Percentiles rank a stretch among this genome's conserved stretches.
Evolutionary conservation across 139 green algal species (phyloP).

Genomic region (Volvox reticuliferus): DNA sequence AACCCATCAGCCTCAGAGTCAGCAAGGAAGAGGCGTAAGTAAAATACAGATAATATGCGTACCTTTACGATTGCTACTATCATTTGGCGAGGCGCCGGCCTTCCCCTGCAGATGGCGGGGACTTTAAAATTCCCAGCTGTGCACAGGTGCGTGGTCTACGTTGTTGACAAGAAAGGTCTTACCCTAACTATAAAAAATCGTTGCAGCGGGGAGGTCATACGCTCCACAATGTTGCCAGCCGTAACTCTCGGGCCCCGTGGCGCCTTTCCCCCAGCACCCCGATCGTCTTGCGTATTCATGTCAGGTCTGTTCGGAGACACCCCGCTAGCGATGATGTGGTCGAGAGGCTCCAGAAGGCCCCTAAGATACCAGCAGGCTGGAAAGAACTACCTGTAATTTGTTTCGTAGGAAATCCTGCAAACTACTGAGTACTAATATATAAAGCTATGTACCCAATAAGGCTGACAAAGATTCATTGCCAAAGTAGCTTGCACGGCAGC

Average conservation of each 20-base stretch:
- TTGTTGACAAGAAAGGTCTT: background rate
- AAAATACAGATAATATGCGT: background rate
- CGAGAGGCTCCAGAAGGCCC: background rate
- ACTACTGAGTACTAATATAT: background rate
- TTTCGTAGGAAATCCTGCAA: background rate
- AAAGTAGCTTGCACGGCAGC: too few relatives aligned
- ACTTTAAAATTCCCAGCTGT: conserved; percentile 16
- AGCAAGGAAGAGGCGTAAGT: background rate
- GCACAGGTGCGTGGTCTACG: background rate
- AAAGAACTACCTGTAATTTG: background rate
- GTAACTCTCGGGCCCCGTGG: background rate
- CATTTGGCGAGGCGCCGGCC: background rate
- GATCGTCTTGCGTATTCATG: conserved; percentile 5
- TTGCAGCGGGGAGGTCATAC: conserved; percentile 17
- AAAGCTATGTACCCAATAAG: background rate
- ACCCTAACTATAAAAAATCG: conserved; percentile 5
- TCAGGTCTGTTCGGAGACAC: background rate
- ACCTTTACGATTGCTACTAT: background rate
- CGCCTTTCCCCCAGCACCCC: conserved; percentile 15
- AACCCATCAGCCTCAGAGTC: background rate
- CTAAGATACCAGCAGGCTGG: too few relatives aligned
- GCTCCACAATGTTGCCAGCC: conserved; percentile 2
- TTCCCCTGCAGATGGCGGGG: conserved; percentile 30
- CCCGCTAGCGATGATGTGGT: background rate
- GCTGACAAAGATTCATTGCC: background rate